phyloP scores from a whole-genome alignment of 2,329 filamentous ascomycete genomes.

The Purpureocillium lavendulum region DNA sequence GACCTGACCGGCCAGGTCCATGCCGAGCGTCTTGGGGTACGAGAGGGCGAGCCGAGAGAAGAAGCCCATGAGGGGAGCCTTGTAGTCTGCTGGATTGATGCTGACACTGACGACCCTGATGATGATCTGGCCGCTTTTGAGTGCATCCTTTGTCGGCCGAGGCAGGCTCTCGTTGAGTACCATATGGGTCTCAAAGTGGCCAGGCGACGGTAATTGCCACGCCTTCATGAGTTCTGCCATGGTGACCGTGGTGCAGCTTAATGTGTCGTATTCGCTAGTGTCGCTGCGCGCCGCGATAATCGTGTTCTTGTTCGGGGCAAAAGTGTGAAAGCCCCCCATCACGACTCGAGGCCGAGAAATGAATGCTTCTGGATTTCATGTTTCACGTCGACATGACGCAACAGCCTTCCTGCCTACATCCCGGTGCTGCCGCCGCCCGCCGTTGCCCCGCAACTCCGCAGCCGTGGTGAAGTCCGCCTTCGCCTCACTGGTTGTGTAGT shows the following conservation, averaged over 20 bases:
- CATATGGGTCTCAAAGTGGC: constrained; percentile 14
- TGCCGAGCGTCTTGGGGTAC: constrained; percentile 34
- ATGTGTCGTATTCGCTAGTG: too few relatives aligned
- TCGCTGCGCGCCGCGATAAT: too few relatives aligned
- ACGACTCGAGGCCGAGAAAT: too few relatives aligned
- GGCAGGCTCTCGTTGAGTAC: constrained; percentile 9
- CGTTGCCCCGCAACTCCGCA: too few relatives aligned
- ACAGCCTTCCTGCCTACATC: too few relatives aligned
- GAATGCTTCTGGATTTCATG: too few relatives aligned
- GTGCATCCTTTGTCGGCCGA: constrained; percentile 6
- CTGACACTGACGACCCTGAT: constrained; percentile 33
- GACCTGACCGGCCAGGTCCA: constrained; percentile 44
- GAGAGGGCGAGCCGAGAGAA: constrained; percentile 19
- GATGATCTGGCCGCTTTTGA: constrained; percentile 25
- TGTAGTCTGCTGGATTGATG: constrained; percentile 43
- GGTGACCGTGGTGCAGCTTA: not conserved
- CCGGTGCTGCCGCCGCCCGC: too few relatives aligned
- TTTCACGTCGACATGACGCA: too few relatives aligned
- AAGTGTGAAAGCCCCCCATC: too few relatives aligned
- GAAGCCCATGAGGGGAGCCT: constrained; percentile 32
- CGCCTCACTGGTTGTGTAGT: too few relatives aligned
- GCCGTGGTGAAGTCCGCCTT: too few relatives aligned
- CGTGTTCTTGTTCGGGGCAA: too few relatives aligned
- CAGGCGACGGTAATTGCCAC: constrained; percentile 18
- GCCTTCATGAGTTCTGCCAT: constrained; percentile 18